These are phyloP conservation scores for Cucurbitaria berberidis DNA, from an alignment of 2,329 filamentous ascomycete genomes.

Conservation along the genomic window DNA sequence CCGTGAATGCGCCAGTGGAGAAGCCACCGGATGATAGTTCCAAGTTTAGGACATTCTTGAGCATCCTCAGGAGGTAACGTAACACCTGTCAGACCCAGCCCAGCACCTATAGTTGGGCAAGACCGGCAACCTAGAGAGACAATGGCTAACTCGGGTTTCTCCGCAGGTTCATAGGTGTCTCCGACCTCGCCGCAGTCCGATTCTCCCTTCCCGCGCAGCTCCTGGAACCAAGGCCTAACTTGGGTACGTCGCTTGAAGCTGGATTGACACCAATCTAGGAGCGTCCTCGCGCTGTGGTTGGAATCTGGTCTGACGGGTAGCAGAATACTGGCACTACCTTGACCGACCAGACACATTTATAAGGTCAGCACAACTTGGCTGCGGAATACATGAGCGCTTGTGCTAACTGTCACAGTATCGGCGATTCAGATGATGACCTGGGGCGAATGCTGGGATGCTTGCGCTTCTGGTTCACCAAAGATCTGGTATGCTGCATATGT, in stretches of 20 bases:
- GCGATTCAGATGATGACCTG: conserved; percentile 87
- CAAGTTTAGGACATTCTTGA: conserved; percentile 87
- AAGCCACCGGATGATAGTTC: conserved; percentile 77
- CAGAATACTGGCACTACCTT: conserved; percentile 98
- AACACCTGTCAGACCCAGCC: conserved; percentile 3
- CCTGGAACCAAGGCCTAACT: conserved; percentile 92
- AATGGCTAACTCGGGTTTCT: conserved; percentile 16
- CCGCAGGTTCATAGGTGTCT: conserved; percentile 87
- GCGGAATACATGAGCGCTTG: neutral
- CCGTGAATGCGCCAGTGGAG: conserved; percentile 50
- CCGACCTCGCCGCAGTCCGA: conserved; percentile 92
- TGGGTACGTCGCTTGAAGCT: conserved; percentile 60
- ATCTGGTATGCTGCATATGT: conserved; percentile 63
- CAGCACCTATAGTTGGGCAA: neutral
- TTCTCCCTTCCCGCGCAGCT: conserved; percentile 96
- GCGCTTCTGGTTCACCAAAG: conserved; percentile 98
- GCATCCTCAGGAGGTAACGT: conserved; percentile 81
- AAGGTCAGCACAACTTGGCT: conserved; percentile 52
- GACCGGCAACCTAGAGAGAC: neutral
- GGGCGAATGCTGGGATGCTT: conserved; percentile 95
- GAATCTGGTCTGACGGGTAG: conserved; percentile 29
- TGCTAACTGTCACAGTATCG: conserved; percentile 64
- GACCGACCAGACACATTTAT: conserved; percentile 92
- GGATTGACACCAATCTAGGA: neutral
- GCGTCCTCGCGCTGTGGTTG: neutral